A percentile compares a stretch with the other conserved stretches of the same genome.
Conservation (phyloP, 441 rosid genomes). For the Gossypium gossypioides region DNA sequence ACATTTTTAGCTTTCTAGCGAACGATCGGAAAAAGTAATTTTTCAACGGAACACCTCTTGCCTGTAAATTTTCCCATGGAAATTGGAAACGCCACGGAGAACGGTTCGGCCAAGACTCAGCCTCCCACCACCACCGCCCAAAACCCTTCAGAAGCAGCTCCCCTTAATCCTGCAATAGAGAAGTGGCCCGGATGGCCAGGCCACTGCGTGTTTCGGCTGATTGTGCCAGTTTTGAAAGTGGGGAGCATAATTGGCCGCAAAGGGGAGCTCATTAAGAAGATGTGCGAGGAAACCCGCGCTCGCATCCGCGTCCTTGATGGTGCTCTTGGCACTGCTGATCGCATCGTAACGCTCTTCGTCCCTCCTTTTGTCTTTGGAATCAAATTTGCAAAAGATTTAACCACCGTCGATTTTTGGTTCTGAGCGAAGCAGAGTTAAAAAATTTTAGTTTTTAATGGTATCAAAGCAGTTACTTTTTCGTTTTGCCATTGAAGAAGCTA, state of each 20-base stretch:
- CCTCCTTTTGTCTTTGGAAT: not conserved
- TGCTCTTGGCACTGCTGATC: conserved; percentile 49
- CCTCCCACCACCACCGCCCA: not conserved
- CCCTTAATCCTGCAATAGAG: conserved; percentile 22
- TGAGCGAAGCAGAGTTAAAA: no score
- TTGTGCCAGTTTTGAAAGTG: conserved; percentile 56
- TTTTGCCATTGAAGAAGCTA: not conserved
- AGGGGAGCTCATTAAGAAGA: conserved; percentile 58
- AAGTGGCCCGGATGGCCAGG: conserved; percentile 78
- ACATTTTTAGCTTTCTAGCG: no score
- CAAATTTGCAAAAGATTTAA: not conserved
- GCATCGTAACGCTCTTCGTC: conserved; percentile 32
- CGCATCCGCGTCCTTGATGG: conserved; percentile 58
- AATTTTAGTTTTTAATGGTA: not conserved
- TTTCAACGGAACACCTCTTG: not conserved
- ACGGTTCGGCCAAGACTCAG: not conserved
- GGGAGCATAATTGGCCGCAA: conserved; percentile 59
- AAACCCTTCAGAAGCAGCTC: conserved; percentile 8
- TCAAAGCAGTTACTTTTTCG: not conserved
- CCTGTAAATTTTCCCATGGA: not conserved
- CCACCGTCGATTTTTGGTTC: not conserved
- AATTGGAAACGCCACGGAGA: not conserved
- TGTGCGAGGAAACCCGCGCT: conserved; percentile 56
- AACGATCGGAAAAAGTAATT: not conserved
- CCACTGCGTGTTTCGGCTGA: conserved; percentile 51